Base-by-base conservation (phyloP, 768 basidiomycete species). In the Lactarius deliciosus region DNA sequence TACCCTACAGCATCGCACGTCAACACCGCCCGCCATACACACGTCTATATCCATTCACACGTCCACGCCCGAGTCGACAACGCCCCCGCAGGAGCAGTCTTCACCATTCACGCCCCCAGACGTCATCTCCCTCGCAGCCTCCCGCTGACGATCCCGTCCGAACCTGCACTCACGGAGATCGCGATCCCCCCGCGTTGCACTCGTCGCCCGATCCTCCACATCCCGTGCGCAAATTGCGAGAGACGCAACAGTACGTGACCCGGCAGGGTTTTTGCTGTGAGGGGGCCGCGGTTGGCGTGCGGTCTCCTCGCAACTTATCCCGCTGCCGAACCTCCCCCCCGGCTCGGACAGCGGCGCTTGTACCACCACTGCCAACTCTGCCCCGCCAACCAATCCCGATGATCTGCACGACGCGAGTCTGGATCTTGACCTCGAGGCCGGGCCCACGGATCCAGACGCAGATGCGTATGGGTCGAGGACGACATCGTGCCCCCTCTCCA, bases 211-310 rank as follows among this genome's bases (percentile, higher is more conserved):
- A 11, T 36, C 62, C 66, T 5, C 43, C 61, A 25, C 28, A 57
- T 50, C 25, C n/a, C 16, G 45, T 15, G 20, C 50, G 11, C 10
- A 25, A 10, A n/a, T 32, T 11, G 20, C 2, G 15, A 15, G 18
- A 28, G 20, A 36, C 3, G 40, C 25, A 47, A 3, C 36, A 18
- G 25, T 3, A n/a, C 11, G 41, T 16, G 5, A 20, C 30, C 50
- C 32, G 38, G 57, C 61, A 59, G 62, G 66, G 16, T 67, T 67
- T 67, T 67, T 25, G 43, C 6, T 3, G 53, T 66, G 65, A 66
- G 65, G 61, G 32, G 57, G 38, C 65, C 57, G 61, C 50, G 40
- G 25, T 36, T 25, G 50, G 62, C 66, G 66, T 57, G 50, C 62
- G 62, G 62, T 55, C 62, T 67, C 66, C 66, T 67, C 66, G 62